Evolutionary conservation across 2,329 filamentous ascomycete genomes (phyloP).

Genomic region (Monosporascus sp.): DNA sequence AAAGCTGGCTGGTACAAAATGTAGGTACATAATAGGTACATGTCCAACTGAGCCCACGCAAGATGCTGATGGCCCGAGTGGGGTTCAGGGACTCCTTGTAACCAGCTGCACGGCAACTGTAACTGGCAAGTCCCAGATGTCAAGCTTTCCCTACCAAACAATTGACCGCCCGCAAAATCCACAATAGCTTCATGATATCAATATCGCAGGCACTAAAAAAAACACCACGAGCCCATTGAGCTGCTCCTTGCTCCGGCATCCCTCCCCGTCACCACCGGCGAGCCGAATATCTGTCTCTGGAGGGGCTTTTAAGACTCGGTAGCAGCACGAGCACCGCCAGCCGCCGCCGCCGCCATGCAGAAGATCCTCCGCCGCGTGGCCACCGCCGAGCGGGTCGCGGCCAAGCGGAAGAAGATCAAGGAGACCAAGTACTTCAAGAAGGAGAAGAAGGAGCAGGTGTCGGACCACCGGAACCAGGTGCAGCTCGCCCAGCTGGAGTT

Average conservation of each 20-base stretch:
- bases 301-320: no score
- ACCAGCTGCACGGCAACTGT: not conserved
- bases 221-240: no score
- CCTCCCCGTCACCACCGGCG: no score
- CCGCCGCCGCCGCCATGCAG: conserved; percentile 18
- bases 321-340: no score
- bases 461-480: conserved; percentile 20
- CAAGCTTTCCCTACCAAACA: not conserved
- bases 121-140: not conserved
- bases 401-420: conserved; percentile 26
- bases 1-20: no score
- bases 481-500: conserved; percentile 27
- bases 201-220: not conserved
- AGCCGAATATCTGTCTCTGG: no score
- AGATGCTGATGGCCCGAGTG: no score
- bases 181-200: not conserved
- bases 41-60: no score
- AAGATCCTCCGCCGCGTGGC: conserved; percentile 29
- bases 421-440: conserved; percentile 15
- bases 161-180: not conserved
- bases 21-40: no score
- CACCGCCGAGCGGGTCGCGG: conserved; percentile 31
- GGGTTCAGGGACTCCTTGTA: not conserved
- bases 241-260: no score
- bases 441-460: conserved; percentile 16